Evolutionary conservation across 495 filamentous ascomycete species (phyloP).

Genomic region (Trichoderma gamsii): DNA sequence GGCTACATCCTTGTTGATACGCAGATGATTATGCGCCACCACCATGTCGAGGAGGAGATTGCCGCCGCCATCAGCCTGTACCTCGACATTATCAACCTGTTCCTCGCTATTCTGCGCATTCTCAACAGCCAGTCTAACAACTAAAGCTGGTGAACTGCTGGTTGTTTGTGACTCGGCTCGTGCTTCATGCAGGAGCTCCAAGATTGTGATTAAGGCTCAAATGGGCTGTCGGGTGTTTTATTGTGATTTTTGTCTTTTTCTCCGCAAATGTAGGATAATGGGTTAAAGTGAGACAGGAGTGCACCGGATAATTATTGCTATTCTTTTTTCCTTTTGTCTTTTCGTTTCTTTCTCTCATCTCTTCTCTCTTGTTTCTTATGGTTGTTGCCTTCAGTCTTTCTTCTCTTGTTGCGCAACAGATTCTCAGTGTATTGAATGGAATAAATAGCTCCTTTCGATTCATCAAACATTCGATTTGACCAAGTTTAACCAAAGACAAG

Average conservation of each 20-base stretch:
- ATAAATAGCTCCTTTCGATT: not conserved
- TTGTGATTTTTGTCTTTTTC: slow-evolving; percentile 30
- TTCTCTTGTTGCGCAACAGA: too few species aligned
- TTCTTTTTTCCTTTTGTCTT: not conserved
- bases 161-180: not conserved
- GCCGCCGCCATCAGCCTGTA: slow-evolving; percentile 93
- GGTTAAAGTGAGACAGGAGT: not conserved
- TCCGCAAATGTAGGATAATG: slow-evolving; percentile 28
- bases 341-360: not conserved
- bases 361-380: not conserved
- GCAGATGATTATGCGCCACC: slow-evolving; percentile 87
- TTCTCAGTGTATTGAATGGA: not conserved
- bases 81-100: slow-evolving; percentile 93
- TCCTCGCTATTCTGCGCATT: slow-evolving; percentile 85
- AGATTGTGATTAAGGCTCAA: not conserved
- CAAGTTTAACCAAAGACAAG: not conserved
- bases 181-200: not conserved
- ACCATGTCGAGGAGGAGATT: slow-evolving; percentile 98
- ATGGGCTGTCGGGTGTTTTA: not conserved
- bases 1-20: slow-evolving; percentile 95
- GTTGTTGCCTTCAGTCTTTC: not conserved
- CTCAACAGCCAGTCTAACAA: slow-evolving; percentile 85
- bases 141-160: slow-evolving; percentile 36
- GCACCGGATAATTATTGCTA: not conserved
- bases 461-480: not conserved